Evolutionary conservation across 2,329 filamentous ascomycete genomes (phyloP).

Genomic region (Cladosporium cucumerinum): DNA sequence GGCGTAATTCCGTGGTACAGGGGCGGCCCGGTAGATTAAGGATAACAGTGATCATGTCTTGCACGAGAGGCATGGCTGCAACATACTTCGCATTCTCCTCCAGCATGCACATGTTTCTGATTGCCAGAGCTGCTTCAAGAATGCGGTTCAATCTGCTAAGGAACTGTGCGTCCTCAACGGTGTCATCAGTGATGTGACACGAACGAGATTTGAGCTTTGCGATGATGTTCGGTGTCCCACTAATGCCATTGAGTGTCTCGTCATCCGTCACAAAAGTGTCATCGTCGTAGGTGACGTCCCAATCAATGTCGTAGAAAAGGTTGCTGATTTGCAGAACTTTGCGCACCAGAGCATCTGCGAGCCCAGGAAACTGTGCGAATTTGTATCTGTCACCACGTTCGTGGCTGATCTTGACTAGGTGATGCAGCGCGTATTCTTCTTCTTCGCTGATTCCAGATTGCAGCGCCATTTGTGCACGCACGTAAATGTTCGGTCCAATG

Average conservation of each 20-base stretch:
- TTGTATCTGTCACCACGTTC: constrained; percentile 94
- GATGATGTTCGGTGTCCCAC: constrained; percentile 68
- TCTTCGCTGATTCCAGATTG: constrained; percentile 76
- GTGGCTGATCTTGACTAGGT: constrained; percentile 91
- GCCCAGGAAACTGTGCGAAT: constrained; percentile 83
- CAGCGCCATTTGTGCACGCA: constrained; percentile 78
- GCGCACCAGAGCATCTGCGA: constrained; percentile 83
- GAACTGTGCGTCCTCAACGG: constrained; percentile 68
- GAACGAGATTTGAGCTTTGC: constrained; percentile 65
- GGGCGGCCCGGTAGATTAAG: constrained; percentile 73
- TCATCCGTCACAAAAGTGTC: constrained; percentile 50
- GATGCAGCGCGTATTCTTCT: constrained; percentile 88
- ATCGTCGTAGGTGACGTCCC: constrained; percentile 70
- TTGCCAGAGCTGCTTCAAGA: constrained; percentile 80
- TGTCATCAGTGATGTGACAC: constrained; percentile 59
- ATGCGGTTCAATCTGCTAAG: constrained; percentile 70
- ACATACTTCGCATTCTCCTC: constrained; percentile 83
- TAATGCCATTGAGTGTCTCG: constrained; percentile 61
- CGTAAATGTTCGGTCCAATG: constrained; percentile 82
- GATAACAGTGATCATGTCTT: constrained; percentile 79
- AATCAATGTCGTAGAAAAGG: constrained; percentile 78
- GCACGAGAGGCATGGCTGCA: constrained; percentile 68
- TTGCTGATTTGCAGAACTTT: constrained; percentile 76
- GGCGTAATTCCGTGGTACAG: constrained; percentile 76
- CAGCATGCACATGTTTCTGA: constrained; percentile 95